Evolutionary conservation across 768 basidiomycete genomes (phyloP), one percentile per base, ranked within the genome.

Genomic region (Botryobasidium botryosum): DNA sequence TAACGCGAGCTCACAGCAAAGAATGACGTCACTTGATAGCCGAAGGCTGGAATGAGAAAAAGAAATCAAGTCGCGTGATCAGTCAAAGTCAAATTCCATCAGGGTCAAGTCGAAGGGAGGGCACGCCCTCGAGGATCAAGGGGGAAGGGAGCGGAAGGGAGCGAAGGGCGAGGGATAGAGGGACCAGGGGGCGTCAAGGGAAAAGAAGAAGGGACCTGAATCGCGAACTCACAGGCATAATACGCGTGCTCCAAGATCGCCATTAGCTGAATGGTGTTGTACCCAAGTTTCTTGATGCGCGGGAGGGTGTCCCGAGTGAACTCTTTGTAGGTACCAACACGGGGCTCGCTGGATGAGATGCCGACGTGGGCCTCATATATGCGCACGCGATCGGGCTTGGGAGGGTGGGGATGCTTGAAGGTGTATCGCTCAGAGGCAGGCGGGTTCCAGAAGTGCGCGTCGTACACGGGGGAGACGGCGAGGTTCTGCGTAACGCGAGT

Each of bases 301-400:
- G 83, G 84, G 17, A 99, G 69, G 37, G 83, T 62, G 56, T 92
- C 71, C 44, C 64, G 61, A 23, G 87, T 91, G 55, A 99, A 99
- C 62, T 97, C 94, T 58, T 81, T 87, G 71, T 96, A 99, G 2
- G 83, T 84, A 10, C 90, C 94, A 24, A 97, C 85, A 46, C 85
- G 69, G 36, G 68, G 66, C 55, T 97, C 91, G 2, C 79, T 58
- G 12, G 88, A 84, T 12, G 94, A 92, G 48, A 97, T 97, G 5
- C 94, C 94, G 51, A 97, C 90, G 56, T 99, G 94, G 0, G 91
- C 94, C 58, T 99, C 94, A 57, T 99, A 99, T 47, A 99, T 90
- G 51, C 79, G 77, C 35, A 77, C 58, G 28, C 77, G 69, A 15
- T 64, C 63, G 10, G 80, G 78, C 47, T 75, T 72, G 0, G 72